Base-by-base conservation (phyloP, 345 rosid species). In the Nephelium lappaceum region DNA sequence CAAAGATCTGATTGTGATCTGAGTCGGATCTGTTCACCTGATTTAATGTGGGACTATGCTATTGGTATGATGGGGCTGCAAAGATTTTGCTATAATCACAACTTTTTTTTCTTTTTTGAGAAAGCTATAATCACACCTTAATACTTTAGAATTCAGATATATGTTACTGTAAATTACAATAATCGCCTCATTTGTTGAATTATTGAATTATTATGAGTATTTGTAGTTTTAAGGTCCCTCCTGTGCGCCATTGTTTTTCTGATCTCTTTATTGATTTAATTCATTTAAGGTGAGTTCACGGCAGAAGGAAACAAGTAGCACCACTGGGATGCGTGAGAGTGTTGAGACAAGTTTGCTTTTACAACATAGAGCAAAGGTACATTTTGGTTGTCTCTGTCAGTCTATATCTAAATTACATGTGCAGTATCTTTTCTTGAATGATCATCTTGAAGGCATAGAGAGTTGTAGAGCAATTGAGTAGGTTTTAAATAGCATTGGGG, bases 241-340 rank as follows among this genome's bases (percentile, higher is more conserved):
- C 5, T 10, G 58, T 43, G 23, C 60, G 60, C 77, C 11, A 5
- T 79, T 80, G 71, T 53, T 69, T 39, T 79, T 53, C n/a, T 71
- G 31, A 47, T 73, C 31, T 41, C 5, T 72, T 45, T 78, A 19
- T 57, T 55, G 18, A 31, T 53, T 85, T 42, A 86, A 62, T 71
- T 38, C 62, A 73, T 72, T 70, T 41, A 88, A 95, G 99, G 99
- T 95, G 78, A 88, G 98, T 84, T 88, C 98, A 65, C 86, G 82
- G 79, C 89, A 93, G 84, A 95, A 95, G 92, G 98, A 95, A 87
- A 95, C 95, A 61, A 93, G 98, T 77, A 95, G 99, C 90, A 95
- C 97, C 60, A 75, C 96, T 19, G 99, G 97, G 83, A 95, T 93
- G 99, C 94, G 91, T 51, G 99, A 93, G 74, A 95, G 85, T 88